Conservation (phyloP, 2,329 filamentous ascomycete species). For the Blastomyces gilchristii region DNA sequence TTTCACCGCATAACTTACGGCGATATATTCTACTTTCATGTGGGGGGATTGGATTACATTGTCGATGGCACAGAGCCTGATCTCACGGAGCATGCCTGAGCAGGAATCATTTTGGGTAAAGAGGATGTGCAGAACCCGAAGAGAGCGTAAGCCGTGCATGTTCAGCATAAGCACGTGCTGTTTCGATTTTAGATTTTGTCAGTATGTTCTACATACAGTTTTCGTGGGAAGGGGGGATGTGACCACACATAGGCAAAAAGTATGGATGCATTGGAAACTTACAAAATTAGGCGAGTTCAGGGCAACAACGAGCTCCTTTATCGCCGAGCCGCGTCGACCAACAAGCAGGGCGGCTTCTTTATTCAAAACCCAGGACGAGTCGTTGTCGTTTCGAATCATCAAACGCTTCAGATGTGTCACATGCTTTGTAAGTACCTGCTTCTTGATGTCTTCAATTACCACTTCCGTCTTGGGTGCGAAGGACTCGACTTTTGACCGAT, state of each 20-base stretch:
- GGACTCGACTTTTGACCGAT: conserved; percentile 43
- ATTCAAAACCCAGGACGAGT: conserved; percentile 44
- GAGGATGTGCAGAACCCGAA: conserved; percentile 19
- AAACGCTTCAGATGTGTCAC: conserved; percentile 44
- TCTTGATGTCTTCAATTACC: conserved; percentile 50
- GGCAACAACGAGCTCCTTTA: conserved; percentile 19
- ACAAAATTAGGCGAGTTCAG: conserved; percentile 18
- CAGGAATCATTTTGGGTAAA: conserved; percentile 15
- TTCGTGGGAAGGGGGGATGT: background rate
- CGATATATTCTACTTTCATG: conserved; percentile 19
- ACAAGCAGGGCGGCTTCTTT: conserved; percentile 14
- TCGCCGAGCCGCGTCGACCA: conserved; percentile 12
- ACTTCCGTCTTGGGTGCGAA: conserved; percentile 43
- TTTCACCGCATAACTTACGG: conserved; percentile 15
- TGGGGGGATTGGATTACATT: conserved; percentile 15
- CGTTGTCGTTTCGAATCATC: conserved; percentile 50
- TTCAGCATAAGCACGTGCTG: conserved; percentile 19
- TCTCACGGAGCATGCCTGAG: conserved; percentile 14
- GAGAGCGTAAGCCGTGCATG: conserved; percentile 16
- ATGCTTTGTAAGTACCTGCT: conserved; percentile 49
- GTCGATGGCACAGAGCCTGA: conserved; percentile 17
- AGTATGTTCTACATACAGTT: background rate
- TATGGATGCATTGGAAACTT: conserved; percentile 10
- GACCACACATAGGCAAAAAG: background rate
- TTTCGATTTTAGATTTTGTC: background rate